phyloP scores from a whole-genome alignment of 148 eudicot genomes.

The Persicaria maculosa region DNA sequence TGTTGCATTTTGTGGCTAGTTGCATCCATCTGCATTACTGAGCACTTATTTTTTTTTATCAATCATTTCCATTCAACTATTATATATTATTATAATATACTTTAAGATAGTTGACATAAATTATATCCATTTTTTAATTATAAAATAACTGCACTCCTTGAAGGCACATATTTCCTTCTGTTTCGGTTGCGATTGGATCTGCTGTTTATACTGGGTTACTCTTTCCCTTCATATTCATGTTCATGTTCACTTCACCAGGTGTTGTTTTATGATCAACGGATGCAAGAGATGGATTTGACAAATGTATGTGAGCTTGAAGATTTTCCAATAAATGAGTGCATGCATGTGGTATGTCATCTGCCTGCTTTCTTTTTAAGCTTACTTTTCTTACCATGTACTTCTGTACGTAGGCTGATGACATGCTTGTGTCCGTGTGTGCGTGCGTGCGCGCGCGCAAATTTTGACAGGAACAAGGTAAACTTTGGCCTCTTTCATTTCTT shows the following conservation, averaged over 20 bases:
- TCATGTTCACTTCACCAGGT: constrained; percentile 27
- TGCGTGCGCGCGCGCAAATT: too few relatives aligned
- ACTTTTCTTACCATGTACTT: background rate
- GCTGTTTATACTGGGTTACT: too few relatives aligned
- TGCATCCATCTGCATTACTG: constrained; percentile 6
- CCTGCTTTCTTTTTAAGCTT: background rate
- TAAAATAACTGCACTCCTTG: too few relatives aligned
- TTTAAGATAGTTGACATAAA: too few relatives aligned
- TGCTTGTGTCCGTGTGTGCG: background rate
- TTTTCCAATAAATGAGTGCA: constrained; percentile 94
- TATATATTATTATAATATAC: too few relatives aligned
- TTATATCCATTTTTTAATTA: too few relatives aligned
- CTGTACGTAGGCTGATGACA: background rate
- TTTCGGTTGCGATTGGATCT: too few relatives aligned
- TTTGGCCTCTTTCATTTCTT: too few relatives aligned
- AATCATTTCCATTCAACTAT: too few relatives aligned
- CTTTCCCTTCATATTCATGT: too few relatives aligned
- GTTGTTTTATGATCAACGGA: constrained; percentile 65
- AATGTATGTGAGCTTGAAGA: constrained; percentile 97
- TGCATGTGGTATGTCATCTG: constrained; percentile 74
- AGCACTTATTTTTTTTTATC: background rate
- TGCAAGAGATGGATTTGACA: constrained; percentile 78
- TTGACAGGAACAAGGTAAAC: too few relatives aligned
- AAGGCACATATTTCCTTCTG: too few relatives aligned
- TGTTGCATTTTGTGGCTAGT: background rate